phyloP scores from a whole-genome alignment of 164 flowering plant species.

The Amborella trichopoda region DNA sequence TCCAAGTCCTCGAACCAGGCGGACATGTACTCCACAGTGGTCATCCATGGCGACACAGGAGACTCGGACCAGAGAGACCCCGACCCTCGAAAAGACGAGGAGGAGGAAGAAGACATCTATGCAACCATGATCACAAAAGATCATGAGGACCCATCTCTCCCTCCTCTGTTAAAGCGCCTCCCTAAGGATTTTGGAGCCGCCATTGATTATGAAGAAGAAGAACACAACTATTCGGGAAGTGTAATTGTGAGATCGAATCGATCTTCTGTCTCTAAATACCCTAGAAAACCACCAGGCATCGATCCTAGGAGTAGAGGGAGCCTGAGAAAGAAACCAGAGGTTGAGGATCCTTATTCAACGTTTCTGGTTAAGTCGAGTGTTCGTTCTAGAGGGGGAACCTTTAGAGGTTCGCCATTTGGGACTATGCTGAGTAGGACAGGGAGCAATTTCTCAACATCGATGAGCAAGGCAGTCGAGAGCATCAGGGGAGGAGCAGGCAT shows the following conservation, averaged over 20 bases:
- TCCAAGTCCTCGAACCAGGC: slow-evolving; percentile 3
- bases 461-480: slow-evolving; percentile 74
- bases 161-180: slow-evolving; percentile 83
- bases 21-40: slow-evolving; percentile 33
- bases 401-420: slow-evolving; percentile 21
- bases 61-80: slow-evolving; percentile 3
- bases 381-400: slow-evolving; percentile 18
- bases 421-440: slow-evolving; percentile 40
- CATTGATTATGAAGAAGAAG: slow-evolving; percentile 25
- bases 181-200: slow-evolving; percentile 85
- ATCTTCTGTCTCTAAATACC: slow-evolving; percentile 4
- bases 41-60: slow-evolving; percentile 34
- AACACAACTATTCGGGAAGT: slow-evolving; percentile 45
- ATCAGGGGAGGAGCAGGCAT: slow-evolving; percentile 50
- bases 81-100: slow-evolving; percentile 5
- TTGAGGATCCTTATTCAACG: slow-evolving; percentile 45
- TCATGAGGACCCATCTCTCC: slow-evolving; percentile 47
- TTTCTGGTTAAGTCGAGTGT: slow-evolving; percentile 51
- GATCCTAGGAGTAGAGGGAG: slow-evolving; percentile 8
- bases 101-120: slow-evolving; percentile 29
- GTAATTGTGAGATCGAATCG: slow-evolving; percentile 46
- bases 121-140: slow-evolving; percentile 58
- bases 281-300: slow-evolving; percentile 7
- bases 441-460: slow-evolving; percentile 19
- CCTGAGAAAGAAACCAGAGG: slow-evolving; percentile 22